These are phyloP conservation scores for Diplotaxis tenuifolia DNA, from an alignment of 345 rosid genomes.

Conservation along the genomic window DNA sequence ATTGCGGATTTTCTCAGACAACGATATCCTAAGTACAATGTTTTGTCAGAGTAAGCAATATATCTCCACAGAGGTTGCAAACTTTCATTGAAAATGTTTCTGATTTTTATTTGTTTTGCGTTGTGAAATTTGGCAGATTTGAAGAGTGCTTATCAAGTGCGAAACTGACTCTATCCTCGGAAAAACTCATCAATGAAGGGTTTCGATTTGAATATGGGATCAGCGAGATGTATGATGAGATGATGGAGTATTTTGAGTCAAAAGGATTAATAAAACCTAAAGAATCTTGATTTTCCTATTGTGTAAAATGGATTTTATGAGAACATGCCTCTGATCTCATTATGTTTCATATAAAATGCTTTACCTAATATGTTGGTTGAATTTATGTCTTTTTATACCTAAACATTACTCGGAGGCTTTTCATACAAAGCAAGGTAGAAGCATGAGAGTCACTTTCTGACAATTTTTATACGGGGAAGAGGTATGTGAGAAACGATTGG, in stretches of 20 bases:
- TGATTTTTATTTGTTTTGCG: neutral
- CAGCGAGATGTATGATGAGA: constrained; percentile 73
- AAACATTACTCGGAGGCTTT: too few relatives aligned
- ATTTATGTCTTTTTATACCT: too few relatives aligned
- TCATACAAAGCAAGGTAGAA: too few relatives aligned
- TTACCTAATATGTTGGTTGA: neutral
- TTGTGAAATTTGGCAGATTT: constrained; percentile 49
- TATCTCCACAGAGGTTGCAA: neutral
- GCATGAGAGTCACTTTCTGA: too few relatives aligned
- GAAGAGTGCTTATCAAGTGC: constrained; percentile 61
- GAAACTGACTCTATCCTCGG: constrained; percentile 62
- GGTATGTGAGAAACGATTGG: too few relatives aligned
- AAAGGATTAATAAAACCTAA: constrained; percentile 44
- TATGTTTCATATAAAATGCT: neutral
- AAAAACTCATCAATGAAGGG: constrained; percentile 67
- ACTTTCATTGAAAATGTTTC: neutral
- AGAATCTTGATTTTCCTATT: neutral
- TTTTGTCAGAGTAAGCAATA: constrained; percentile 63
- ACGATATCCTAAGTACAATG: constrained; percentile 63
- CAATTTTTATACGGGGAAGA: too few relatives aligned
- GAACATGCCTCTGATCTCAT: constrained; percentile 20
- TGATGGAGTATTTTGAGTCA: constrained; percentile 50
- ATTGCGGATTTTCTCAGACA: constrained; percentile 59
- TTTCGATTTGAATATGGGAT: constrained; percentile 56
- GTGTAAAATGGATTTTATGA: neutral